phyloP scores from a whole-genome alignment of 768 basidiomycete species.

The Hemileccinum rubropunctum region DNA sequence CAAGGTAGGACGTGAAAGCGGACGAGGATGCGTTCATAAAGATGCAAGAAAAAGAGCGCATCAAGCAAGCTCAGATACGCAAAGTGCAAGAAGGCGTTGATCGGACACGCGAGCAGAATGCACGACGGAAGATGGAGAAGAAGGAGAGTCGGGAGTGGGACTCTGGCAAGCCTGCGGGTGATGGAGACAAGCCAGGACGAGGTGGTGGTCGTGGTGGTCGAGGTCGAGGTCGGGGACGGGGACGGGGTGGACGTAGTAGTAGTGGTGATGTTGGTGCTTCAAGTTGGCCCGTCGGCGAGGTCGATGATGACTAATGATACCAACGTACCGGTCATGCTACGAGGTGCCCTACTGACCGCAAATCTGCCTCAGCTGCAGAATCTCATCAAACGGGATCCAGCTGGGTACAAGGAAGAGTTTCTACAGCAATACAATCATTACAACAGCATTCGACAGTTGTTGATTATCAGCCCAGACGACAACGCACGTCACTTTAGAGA shows the following conservation, averaged over 20 bases:
- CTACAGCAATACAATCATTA: constrained; percentile 97
- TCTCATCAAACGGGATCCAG: constrained; percentile 91
- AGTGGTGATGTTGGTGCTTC: no score
- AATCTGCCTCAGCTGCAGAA: constrained; percentile 97
- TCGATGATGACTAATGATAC: neutral
- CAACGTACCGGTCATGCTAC: no score
- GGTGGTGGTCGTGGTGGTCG: constrained; percentile 29
- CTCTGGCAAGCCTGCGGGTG: constrained; percentile 50
- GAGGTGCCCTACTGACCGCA: constrained; percentile 40
- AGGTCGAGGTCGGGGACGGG: constrained; percentile 38
- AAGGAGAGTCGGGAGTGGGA: constrained; percentile 81
- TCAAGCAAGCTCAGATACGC: constrained; percentile 52
- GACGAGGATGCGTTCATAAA: constrained; percentile 79
- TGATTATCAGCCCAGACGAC: constrained; percentile 77
- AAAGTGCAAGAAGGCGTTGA: constrained; percentile 70
- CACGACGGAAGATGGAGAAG: constrained; percentile 80
- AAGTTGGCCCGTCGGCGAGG: no score
- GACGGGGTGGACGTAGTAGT: constrained; percentile 25
- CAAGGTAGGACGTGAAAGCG: constrained; percentile 66
- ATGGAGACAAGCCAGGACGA: constrained; percentile 27
- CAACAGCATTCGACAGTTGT: constrained; percentile 82
- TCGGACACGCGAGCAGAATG: constrained; percentile 73
- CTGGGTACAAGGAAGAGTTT: constrained; percentile 92
- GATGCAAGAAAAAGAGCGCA: constrained; percentile 62
- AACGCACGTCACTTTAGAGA: constrained; percentile 84